Evolutionary conservation across 2,329 filamentous ascomycete genomes (phyloP), one percentile per base, ranked within the genome.

Genomic region (Nakataea oryzae): DNA sequence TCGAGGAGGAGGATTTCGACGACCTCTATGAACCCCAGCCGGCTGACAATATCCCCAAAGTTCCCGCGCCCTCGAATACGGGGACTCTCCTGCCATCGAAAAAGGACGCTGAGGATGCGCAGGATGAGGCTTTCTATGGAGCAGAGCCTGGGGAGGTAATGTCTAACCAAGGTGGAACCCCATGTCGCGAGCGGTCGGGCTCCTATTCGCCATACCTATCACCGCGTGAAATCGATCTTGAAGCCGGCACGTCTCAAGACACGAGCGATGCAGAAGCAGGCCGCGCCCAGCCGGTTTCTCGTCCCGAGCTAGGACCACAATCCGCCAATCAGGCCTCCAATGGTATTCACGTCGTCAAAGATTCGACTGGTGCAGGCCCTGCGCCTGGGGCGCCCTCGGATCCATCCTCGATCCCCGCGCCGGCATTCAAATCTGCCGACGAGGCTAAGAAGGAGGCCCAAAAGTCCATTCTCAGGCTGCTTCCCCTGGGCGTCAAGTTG

Each of bases 401-500:
- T 28, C 21, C 54, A 11, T 21, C 26, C 54, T 14, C 54, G 6
- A 29, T 11, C 2, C 4, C 47, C 27, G 54, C 27, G 30, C 34
- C 47, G 11, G 58, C 67, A 5, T 73, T 71, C 60, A 69, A 65
- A 54, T 73, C 72, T 0, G 56, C 77, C 5, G 64, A 72, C 5
- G 77, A 81, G 61, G 79, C 76, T 34, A 81, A 77, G 61, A 84
- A 82, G 65, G 78, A 83, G 66, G 89, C 89, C 0, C 83, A 86
- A 69, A 82, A 84, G 28, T 87, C 89, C 4, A 85, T 93, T 54
- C 73, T 90, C 32, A 81, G 83, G 50, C 75, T 93, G 3, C 81
- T 78, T 75, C 78, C 81, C 1, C 72, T 90, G 63, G 88, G 90
- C 59, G 85, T 96, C 63, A 84, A 85, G 26, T 96, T 87, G 69